Evolutionary conservation across 2,329 filamentous ascomycete genomes (phyloP), one percentile per base, ranked within the genome.

Genomic region (Coniochaeta sp.): DNA sequence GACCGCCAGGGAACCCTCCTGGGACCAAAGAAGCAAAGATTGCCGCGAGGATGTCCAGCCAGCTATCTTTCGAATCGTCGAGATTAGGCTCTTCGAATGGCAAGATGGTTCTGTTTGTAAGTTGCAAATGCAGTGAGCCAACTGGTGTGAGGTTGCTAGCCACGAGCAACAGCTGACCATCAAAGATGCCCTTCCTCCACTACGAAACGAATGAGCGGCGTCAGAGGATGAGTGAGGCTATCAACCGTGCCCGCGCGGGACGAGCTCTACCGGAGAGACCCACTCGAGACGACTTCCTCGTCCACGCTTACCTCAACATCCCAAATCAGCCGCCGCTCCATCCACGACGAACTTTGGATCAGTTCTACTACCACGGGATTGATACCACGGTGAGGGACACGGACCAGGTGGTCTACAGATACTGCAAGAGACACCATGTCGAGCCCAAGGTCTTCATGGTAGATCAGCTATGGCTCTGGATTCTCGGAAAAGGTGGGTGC

Each of bases 391-490:
- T 73, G 9, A 79, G 85, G 38, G 86, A 89, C 63, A 74, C 75
- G 34, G 84, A 88, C 64, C 86, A 89, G 67, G 85, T 88, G 1
- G 84, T 88, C 0, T 87, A 83, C 66, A 78, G 85, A 12, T 87
- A 87, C 64, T 69, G 72, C 71, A 65, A 72, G 59, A 68, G 66
- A 24, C 64, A 73, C 55, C 62, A 63, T 1, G 64, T 72, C 1
- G 81, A 85, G 59, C 77, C 78, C 1, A 86, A 86, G 62, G 80
- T 88, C 2, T 86, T 86, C 68, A 88, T 88, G 85, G 85, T 89
- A 0, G 86, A 89, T 67, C 86, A 89, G 65, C 73, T 89, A 1
- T 89, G 86, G 86, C 79, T 88, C 68, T 87, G 84, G 82, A 76
- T 86, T 3, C 67, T 88, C 1, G 73, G 81, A 61, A 75, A 72